phyloP scores from a whole-genome alignment of 1,284 basidiomycete species.

The Volvariella volvacea region DNA sequence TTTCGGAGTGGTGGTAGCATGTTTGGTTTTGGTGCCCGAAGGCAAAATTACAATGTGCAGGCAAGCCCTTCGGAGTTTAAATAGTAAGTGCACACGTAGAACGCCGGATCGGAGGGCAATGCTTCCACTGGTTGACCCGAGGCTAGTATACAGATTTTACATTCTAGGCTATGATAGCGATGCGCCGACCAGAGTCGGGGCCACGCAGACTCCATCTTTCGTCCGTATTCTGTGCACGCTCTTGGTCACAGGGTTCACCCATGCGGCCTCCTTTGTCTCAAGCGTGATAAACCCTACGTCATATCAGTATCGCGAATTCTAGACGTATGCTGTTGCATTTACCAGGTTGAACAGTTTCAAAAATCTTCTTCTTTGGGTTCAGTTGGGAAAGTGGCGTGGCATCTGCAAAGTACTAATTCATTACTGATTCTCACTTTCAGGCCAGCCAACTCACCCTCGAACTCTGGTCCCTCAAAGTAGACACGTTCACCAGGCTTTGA shows the following conservation, averaged over 20 bases:
- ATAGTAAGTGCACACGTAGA: too few relatives aligned
- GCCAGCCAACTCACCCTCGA: slow-evolving; percentile 51
- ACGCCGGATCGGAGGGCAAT: too few relatives aligned
- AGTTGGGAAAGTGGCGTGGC: slow-evolving; percentile 72
- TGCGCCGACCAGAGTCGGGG: slow-evolving; percentile 82
- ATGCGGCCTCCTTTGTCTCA: slow-evolving; percentile 81
- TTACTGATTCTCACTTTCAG: too few relatives aligned
- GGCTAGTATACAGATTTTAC: too few relatives aligned
- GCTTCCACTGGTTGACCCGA: too few relatives aligned
- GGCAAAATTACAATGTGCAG: background rate
- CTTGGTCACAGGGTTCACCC: slow-evolving; percentile 84
- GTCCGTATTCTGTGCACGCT: slow-evolving; percentile 81
- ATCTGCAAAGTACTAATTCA: slow-evolving; percentile 32
- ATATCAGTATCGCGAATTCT: background rate
- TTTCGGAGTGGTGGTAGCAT: slow-evolving; percentile 22
- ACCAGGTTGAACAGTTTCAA: slow-evolving; percentile 91
- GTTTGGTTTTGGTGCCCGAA: background rate
- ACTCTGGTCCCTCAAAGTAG: slow-evolving; percentile 87
- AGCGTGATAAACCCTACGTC: slow-evolving; percentile 77
- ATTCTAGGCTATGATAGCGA: slow-evolving; percentile 60
- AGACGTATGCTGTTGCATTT: slow-evolving; percentile 12
- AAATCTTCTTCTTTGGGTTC: slow-evolving; percentile 97
- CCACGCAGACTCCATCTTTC: slow-evolving; percentile 73
- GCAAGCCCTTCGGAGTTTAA: too few relatives aligned
- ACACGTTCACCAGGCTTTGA: slow-evolving; percentile 87